These are phyloP conservation scores for Brachypodium distachyon DNA, from an alignment of 202 grass and related monocot species.

Conservation along the genomic window DNA sequence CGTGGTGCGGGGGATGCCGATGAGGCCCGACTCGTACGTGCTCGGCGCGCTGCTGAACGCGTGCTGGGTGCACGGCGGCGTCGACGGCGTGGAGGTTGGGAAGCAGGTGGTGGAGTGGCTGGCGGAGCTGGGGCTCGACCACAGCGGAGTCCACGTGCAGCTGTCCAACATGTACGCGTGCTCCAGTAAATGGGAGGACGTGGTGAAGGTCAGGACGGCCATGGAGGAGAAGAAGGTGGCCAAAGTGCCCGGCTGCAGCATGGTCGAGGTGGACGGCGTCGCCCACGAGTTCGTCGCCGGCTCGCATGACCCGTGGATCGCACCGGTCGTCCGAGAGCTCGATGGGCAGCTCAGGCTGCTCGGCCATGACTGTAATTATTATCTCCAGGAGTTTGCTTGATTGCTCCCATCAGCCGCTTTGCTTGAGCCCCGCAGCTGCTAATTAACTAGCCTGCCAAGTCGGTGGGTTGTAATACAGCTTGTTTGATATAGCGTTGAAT, in stretches of 20 bases:
- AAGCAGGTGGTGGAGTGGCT: constrained; percentile 33
- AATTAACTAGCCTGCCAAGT: no score
- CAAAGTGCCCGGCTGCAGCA: constrained; percentile 63
- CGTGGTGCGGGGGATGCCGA: constrained; percentile 36
- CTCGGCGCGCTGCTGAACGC: constrained; percentile 63
- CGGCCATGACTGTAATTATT: neutral
- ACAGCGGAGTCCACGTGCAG: constrained; percentile 48
- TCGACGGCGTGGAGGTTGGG: constrained; percentile 25
- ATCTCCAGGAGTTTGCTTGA: neutral
- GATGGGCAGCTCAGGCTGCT: constrained; percentile 5
- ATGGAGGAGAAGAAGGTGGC: constrained; percentile 36
- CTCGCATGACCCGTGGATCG: constrained; percentile 44
- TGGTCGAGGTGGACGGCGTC: constrained; percentile 45
- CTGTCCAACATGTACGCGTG: constrained; percentile 74
- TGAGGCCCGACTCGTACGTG: constrained; percentile 47
- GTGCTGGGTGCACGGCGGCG: constrained; percentile 36
- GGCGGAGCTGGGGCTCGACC: constrained; percentile 40
- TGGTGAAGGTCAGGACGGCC: constrained; percentile 27
- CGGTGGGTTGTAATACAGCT: no score
- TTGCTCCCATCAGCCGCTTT: no score
- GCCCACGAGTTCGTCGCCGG: constrained; percentile 59
- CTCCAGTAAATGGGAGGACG: constrained; percentile 46
- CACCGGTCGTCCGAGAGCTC: neutral
- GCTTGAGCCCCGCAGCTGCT: no score
- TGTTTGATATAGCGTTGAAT: no score